Evolutionary conservation across 345 rosid genomes (phyloP).

Genomic region (Hypericum androsaemum): DNA sequence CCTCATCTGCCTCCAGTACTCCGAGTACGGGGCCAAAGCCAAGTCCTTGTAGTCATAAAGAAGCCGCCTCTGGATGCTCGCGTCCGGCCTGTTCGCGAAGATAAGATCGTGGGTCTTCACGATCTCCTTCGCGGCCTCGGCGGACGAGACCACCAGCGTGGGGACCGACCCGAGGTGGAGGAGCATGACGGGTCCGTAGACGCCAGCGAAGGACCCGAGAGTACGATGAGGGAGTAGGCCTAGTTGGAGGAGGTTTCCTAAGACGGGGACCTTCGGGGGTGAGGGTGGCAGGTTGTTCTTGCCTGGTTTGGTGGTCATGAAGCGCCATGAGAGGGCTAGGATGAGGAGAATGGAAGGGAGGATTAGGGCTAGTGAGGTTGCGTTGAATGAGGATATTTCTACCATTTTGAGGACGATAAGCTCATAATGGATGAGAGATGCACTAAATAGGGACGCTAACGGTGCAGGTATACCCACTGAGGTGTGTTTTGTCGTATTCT

Average conservation of each 20-base stretch:
- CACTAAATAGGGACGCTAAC: too few relatives aligned
- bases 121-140: constrained; percentile 9
- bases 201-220: constrained; percentile 8
- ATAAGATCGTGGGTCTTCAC: constrained; percentile 10
- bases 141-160: constrained; percentile 11
- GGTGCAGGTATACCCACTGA: too few relatives aligned
- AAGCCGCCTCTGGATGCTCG: constrained; percentile 1
- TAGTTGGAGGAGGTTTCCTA: constrained; percentile 16
- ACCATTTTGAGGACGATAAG: too few relatives aligned
- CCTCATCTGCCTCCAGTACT: constrained; percentile 19
- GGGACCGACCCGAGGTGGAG: constrained; percentile 11
- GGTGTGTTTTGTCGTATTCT: too few relatives aligned
- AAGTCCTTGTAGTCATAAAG: constrained; percentile 9
- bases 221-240: constrained; percentile 7
- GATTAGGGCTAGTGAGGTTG: too few relatives aligned
- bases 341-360: neutral
- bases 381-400: too few relatives aligned
- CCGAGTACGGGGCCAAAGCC: constrained; percentile 11
- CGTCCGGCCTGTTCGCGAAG: constrained; percentile 9
- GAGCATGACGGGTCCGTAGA: constrained; percentile 15
- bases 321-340: neutral
- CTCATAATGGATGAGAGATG: too few relatives aligned
- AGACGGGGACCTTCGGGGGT: constrained; percentile 13
- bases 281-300: constrained; percentile 14
- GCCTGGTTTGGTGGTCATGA: neutral